Evolutionary conservation across 805 yeast genomes (phyloP).

Genomic region (Candida maltosa): DNA sequence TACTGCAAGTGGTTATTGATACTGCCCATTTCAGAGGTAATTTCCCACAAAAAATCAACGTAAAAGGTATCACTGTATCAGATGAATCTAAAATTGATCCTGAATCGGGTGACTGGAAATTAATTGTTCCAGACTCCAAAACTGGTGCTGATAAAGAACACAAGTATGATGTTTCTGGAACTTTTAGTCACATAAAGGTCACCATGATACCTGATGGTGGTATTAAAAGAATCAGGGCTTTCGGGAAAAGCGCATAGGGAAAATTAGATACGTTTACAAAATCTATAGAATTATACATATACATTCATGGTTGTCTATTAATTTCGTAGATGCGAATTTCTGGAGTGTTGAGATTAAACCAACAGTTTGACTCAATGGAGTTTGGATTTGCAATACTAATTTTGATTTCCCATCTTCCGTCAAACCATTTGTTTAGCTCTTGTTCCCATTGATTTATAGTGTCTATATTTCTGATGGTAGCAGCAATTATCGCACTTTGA

Average conservation of each 20-base stretch:
- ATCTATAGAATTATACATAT: not conserved
- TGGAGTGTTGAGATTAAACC: conserved; percentile 23
- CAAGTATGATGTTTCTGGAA: conserved; percentile 34
- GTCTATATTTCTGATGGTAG: conserved; percentile 63
- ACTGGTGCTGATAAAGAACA: conserved; percentile 88
- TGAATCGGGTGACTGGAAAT: conserved; percentile 55
- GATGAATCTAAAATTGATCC: conserved; percentile 35
- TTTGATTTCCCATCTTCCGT: conserved; percentile 15
- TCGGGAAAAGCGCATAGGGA: conserved; percentile 47
- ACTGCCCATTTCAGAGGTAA: conserved; percentile 95
- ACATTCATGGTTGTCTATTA: not conserved
- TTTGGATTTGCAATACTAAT: conserved; percentile 12
- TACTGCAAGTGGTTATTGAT: conserved; percentile 67
- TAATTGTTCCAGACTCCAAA: conserved; percentile 62
- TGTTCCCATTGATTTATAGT: conserved; percentile 34
- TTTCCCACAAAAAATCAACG: conserved; percentile 76
- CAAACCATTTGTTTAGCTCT: conserved; percentile 16
- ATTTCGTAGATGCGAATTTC: conserved; percentile 24
- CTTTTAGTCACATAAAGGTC: conserved; percentile 70
- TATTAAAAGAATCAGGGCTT: conserved; percentile 82
- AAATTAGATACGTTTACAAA: too few relatives aligned
- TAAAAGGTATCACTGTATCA: conserved; percentile 54
- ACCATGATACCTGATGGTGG: conserved; percentile 97
- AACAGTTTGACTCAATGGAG: conserved; percentile 10
- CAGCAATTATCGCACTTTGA: conserved; percentile 52